Evolutionary conservation across 2,329 filamentous ascomycete genomes (phyloP), one percentile per base, ranked within the genome.

Genomic region (Ophiostoma australiae): DNA sequence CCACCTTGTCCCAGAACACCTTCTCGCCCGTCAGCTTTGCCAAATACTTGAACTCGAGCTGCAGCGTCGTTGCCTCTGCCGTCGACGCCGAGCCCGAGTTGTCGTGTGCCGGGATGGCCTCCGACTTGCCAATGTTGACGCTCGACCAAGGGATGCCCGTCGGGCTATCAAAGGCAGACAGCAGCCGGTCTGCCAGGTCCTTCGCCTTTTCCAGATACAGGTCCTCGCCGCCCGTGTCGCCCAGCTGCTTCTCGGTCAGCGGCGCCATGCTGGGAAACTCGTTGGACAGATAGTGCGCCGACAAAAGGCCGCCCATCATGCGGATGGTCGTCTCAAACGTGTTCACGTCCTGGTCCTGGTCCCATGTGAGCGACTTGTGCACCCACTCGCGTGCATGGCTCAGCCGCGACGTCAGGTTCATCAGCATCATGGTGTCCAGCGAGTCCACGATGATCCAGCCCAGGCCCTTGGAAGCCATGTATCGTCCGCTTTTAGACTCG

Each of bases 361-460:
- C 90, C 81, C 96, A 98, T 13, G 89, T 90, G 73, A 98, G 81
- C 8, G 89, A 89, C 4, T 88, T 90, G 1, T 91, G 85, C 67
- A 99, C 88, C 95, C 95, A 99, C 77, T 97, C 87, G 71, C 94
- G 86, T 37, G 95, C 94, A 77, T 96, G 89, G 52, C 89, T 86
- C 55, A 99, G 85, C 73, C 94, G 89, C 41, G 89, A 91, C 17
- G 94, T 98, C 74, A 97, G 84, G 79, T 98, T 98, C 95, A 99
- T 99, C 73, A 99, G 84, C 82, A 99, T 99, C 85, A 98, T 87
- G 0, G 95, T 99, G 80, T 99, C 95, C 74, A 99, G 83, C 15
- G 94, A 89, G 81, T 99, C 95, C 71, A 99, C 90, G 73, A 99
- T 97, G 77, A 98, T 98, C 95, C 96, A 99, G 39, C 95, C 95